Conservation (phyloP, 495 filamentous ascomycete species). For the Geoglossum glabrum region DNA sequence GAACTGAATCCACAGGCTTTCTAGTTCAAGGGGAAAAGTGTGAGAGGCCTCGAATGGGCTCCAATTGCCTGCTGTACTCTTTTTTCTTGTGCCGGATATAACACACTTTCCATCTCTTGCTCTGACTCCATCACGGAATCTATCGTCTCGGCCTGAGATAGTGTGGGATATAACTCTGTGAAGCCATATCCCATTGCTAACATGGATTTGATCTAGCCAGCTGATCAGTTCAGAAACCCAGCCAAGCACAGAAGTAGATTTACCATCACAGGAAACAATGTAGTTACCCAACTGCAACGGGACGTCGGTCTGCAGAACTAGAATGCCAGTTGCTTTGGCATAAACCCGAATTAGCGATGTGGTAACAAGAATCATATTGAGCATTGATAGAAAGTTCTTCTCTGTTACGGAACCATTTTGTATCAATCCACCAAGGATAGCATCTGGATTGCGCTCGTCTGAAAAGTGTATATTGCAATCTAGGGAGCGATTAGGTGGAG, state of each 20-base stretch:
- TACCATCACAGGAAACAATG: neutral
- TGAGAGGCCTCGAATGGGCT: neutral
- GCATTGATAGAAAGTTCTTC: conserved; percentile 12
- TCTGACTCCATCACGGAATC: neutral
- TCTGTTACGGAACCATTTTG: conserved; percentile 10
- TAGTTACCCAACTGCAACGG: neutral
- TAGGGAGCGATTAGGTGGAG: neutral
- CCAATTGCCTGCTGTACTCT: neutral
- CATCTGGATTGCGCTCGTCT: conserved; percentile 10
- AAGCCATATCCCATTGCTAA: neutral
- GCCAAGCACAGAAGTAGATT: neutral
- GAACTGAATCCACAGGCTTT: neutral
- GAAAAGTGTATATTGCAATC: conserved; percentile 12
- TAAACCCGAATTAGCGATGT: conserved; percentile 8
- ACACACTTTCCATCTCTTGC: neutral
- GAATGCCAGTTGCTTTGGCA: conserved; percentile 6
- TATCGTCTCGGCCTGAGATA: neutral
- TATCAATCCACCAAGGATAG: conserved; percentile 7
- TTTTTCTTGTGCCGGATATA: neutral
- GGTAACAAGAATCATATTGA: conserved; percentile 12
- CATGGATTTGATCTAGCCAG: neutral
- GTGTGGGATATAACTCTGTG: neutral
- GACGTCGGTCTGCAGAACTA: neutral
- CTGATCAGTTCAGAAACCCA: neutral
- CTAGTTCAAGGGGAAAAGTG: conserved; percentile 1